Percentiles rank a stretch among this genome's conserved stretches.
Evolutionary conservation across 495 filamentous ascomycete genomes (phyloP).

Genomic region (Podospora comata): DNA sequence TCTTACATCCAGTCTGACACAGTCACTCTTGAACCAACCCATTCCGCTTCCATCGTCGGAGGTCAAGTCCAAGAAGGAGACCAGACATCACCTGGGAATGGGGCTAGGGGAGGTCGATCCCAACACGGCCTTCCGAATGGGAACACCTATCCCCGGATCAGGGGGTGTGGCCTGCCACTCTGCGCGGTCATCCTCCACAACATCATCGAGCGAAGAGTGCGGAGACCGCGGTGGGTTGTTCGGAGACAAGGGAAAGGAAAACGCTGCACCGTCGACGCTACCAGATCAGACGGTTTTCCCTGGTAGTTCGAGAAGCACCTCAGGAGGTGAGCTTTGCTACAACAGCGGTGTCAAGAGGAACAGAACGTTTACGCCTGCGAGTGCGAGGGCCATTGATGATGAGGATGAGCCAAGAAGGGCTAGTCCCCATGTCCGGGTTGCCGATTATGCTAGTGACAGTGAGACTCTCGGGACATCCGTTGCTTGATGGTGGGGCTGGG

Average conservation of each 20-base stretch:
- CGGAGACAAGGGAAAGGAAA: not conserved
- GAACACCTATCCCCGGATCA: conserved; percentile 23
- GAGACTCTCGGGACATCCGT: not conserved
- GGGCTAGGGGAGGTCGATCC: conserved; percentile 12
- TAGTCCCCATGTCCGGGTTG: conserved; percentile 30
- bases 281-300: not conserved
- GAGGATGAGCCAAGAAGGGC: conserved; percentile 36
- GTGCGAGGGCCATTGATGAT: conserved; percentile 41
- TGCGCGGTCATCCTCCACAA: not conserved
- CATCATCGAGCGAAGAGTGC: not conserved
- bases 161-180: conserved; percentile 32
- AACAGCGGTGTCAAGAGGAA: conserved; percentile 35
- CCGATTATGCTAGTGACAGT: conserved; percentile 11
- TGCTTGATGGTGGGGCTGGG: not conserved
- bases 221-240: not conserved
- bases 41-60: conserved; percentile 37
- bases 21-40: conserved; percentile 46
- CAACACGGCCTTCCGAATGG: conserved; percentile 13
- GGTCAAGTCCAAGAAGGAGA: conserved; percentile 42
- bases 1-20: conserved; percentile 39
- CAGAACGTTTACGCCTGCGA: conserved; percentile 44
- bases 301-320: not conserved
- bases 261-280: not conserved
- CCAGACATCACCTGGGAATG: conserved; percentile 18
- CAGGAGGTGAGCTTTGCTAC: not conserved